Evolutionary conservation across 2,329 filamentous ascomycete genomes (phyloP).

Genomic region (Pyrenochaeta sp.): DNA sequence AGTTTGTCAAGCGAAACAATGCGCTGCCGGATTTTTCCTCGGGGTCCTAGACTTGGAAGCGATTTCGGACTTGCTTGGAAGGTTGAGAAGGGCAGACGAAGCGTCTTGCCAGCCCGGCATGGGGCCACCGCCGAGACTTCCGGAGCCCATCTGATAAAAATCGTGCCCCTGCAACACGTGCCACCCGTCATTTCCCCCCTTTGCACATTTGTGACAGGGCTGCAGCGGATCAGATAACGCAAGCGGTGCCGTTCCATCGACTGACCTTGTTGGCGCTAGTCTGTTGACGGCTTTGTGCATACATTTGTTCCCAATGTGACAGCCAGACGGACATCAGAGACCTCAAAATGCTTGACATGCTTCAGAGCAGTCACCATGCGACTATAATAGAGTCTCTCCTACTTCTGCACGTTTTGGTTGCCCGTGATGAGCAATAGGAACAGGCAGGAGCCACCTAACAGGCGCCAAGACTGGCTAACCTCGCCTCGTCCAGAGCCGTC

Average conservation of each 20-base stretch:
- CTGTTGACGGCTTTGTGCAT: background rate
- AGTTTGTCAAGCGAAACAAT: slow-evolving; percentile 12
- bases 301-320: background rate
- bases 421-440: background rate
- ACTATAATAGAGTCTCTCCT: background rate
- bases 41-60: background rate
- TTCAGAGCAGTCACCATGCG: background rate
- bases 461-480: slow-evolving; percentile 9
- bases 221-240: slow-evolving; percentile 1
- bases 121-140: slow-evolving; percentile 2
- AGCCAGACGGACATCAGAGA: background rate
- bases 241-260: too few relatives aligned
- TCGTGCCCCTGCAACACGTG: background rate
- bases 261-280: background rate
- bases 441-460: background rate
- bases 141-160: slow-evolving; percentile 2
- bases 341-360: background rate
- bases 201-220: background rate
- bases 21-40: background rate
- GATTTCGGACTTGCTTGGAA: slow-evolving; percentile 5
- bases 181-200: background rate
- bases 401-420: background rate
- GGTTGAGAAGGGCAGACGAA: background rate
- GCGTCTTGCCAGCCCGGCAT: background rate
- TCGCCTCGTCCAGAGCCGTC: background rate